Conservation (phyloP, 2,329 filamentous ascomycete species). For the Bipolaris gigantea region DNA sequence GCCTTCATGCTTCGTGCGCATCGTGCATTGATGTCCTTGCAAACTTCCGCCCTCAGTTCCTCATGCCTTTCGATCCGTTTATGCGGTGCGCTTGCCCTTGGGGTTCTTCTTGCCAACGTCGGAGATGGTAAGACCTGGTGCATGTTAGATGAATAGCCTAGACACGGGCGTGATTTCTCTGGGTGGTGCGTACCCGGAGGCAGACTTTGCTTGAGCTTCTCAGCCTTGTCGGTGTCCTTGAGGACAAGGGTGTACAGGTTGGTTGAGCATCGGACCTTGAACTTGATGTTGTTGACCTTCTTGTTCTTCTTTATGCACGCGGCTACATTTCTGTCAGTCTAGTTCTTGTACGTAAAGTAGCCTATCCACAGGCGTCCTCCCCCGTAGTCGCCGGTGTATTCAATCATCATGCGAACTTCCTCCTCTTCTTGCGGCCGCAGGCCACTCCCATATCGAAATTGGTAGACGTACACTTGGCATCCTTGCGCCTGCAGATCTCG, state of each 20-base stretch:
- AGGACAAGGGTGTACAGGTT: constrained; percentile 98
- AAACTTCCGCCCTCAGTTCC: constrained; percentile 12
- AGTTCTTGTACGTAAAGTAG: neutral
- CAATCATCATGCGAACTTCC: constrained; percentile 7
- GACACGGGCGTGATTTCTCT: neutral
- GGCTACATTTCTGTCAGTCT: constrained; percentile 38
- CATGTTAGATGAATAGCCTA: constrained; percentile 11
- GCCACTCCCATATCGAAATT: neutral
- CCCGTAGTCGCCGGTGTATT: neutral
- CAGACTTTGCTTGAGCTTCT: constrained; percentile 99
- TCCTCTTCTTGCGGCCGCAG: constrained; percentile 9
- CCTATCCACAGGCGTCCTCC: neutral
- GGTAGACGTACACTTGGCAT: constrained; percentile 88
- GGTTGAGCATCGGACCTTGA: constrained; percentile 99
- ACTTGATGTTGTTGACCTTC: constrained; percentile 92
- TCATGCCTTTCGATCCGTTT: constrained; percentile 20
- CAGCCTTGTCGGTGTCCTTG: constrained; percentile 98
- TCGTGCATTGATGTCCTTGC: constrained; percentile 12
- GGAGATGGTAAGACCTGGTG: constrained; percentile 59
- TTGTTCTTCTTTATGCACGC: constrained; percentile 80
- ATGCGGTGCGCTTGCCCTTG: constrained; percentile 53
- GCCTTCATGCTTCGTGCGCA: constrained; percentile 26
- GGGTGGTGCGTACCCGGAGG: constrained; percentile 76
- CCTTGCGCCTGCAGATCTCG: constrained; percentile 99
- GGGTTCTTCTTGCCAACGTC: constrained; percentile 66